Conservation (phyloP, 2,329 filamentous ascomycete genomes). For the Colletotrichum paranaense region DNA sequence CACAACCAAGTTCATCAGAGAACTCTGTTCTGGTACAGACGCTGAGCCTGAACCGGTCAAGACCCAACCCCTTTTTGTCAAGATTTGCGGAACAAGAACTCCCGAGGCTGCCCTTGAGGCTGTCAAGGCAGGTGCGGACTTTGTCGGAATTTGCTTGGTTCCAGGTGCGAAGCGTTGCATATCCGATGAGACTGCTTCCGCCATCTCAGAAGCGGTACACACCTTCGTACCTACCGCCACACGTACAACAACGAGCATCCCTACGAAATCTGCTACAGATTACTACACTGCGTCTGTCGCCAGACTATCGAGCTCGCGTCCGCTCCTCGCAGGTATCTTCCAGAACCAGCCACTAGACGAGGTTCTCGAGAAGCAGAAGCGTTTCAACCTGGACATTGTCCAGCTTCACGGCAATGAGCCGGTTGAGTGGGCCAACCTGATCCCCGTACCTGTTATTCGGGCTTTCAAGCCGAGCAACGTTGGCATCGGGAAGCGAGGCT, state of each 20-base stretch:
- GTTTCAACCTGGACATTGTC: slow-evolving; percentile 85
- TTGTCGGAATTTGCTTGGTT: slow-evolving; percentile 93
- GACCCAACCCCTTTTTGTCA: slow-evolving; percentile 74
- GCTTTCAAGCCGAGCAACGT: slow-evolving; percentile 82
- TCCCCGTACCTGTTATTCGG: slow-evolving; percentile 91
- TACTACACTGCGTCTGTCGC: slow-evolving; percentile 74
- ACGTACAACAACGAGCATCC: slow-evolving; percentile 43
- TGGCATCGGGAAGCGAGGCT: slow-evolving; percentile 80
- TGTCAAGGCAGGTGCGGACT: slow-evolving; percentile 87
- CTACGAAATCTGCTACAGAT: slow-evolving; percentile 59
- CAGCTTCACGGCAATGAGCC: slow-evolving; percentile 95
- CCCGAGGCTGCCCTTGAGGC: slow-evolving; percentile 84
- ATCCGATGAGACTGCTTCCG: slow-evolving; percentile 78
- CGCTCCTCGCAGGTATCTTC: slow-evolving; percentile 93
- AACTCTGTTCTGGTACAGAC: slow-evolving; percentile 76
- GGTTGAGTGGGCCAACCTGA: slow-evolving; percentile 87
- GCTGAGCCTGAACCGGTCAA: slow-evolving; percentile 47
- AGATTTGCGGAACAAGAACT: slow-evolving; percentile 93
- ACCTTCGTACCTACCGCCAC: slow-evolving; percentile 63
- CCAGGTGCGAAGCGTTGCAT: slow-evolving; percentile 84
- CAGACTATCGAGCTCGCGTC: slow-evolving; percentile 65
- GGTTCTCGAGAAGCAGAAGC: slow-evolving; percentile 80
- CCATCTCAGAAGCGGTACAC: slow-evolving; percentile 85
- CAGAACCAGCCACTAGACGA: slow-evolving; percentile 89
- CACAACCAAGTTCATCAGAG: slow-evolving; percentile 83